phyloP scores from a whole-genome alignment of 345 rosid species.

The Schrenkiella parvula region DNA sequence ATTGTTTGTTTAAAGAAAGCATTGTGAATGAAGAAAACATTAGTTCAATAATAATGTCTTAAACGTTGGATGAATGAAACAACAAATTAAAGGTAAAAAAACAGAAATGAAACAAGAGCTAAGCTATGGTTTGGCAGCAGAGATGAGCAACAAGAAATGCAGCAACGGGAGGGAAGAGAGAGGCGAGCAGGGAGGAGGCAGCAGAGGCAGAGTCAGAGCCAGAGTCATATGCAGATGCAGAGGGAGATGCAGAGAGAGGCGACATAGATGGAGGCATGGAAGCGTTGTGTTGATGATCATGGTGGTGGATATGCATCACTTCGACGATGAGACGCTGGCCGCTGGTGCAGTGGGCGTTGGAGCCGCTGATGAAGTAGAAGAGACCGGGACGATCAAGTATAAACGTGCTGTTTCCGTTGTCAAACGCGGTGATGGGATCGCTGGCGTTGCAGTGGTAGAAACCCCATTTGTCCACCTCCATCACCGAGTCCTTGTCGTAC shows the following conservation, averaged over 20 bases:
- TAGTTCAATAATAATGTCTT: background rate
- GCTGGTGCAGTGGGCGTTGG: constrained; percentile 47
- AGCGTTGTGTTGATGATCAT: constrained; percentile 31
- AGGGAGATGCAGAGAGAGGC: constrained; percentile 14
- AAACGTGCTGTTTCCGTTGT: constrained; percentile 59
- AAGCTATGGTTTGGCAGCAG: background rate
- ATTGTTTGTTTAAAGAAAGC: too few relatives aligned
- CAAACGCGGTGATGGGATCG: constrained; percentile 38
- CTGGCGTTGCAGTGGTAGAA: constrained; percentile 66
- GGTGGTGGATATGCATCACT: constrained; percentile 65
- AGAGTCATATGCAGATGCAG: background rate
- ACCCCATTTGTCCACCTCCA: constrained; percentile 71
- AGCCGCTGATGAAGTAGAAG: constrained; percentile 75
- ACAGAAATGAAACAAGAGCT: background rate
- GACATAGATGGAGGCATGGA: constrained; percentile 29
- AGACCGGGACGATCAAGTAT: constrained; percentile 65
- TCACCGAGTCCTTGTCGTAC: constrained; percentile 69
- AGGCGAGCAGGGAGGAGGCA: background rate
- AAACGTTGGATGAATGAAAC: background rate
- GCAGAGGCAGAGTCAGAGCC: background rate
- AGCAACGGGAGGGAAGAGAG: background rate
- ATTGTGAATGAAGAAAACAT: background rate
- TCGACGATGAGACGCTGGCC: constrained; percentile 70
- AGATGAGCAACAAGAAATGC: constrained; percentile 11
- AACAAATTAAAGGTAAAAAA: background rate